These are phyloP conservation scores for Encephalitozoon intestinalis DNA, from an alignment of 371 early-diverging fungal species.

Conservation along the genomic window DNA sequence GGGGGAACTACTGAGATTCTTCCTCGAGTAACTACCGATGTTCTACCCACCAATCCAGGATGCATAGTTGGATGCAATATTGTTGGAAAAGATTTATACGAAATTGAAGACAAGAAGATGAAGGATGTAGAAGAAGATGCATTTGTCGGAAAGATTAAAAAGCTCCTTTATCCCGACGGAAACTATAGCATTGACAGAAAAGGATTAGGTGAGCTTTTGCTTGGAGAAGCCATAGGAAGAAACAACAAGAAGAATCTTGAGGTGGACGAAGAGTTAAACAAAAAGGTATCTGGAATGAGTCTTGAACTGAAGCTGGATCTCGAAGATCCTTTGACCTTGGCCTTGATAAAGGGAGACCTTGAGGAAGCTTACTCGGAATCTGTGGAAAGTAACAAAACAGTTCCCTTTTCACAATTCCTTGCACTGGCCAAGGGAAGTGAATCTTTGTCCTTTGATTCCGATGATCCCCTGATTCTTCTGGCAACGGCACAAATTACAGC, in stretches of 20 bases:
- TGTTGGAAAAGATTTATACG: slow-evolving; percentile 4
- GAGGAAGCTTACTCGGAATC: background rate
- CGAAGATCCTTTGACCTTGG: background rate
- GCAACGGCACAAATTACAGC: background rate
- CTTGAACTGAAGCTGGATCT: slow-evolving; percentile 9
- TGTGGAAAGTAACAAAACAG: background rate
- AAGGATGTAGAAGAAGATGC: background rate
- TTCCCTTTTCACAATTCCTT: background rate
- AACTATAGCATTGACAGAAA: slow-evolving; percentile 4
- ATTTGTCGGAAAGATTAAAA: background rate
- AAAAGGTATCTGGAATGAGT: background rate
- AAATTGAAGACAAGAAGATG: background rate
- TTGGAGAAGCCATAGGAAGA: background rate
- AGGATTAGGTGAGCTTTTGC: slow-evolving; percentile 1
- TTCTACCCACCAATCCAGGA: background rate
- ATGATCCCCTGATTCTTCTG: background rate
- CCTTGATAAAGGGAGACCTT: slow-evolving; percentile 11
- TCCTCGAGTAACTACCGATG: background rate
- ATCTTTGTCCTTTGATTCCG: background rate
- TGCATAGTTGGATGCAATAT: background rate
- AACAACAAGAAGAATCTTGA: background rate
- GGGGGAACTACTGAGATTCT: slow-evolving; percentile 40
- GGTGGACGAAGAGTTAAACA: background rate
- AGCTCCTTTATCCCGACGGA: slow-evolving; percentile 3
- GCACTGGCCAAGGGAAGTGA: background rate